These are phyloP conservation scores for Pleurotus platypus DNA, from an alignment of 768 basidiomycete species.

Conservation along the genomic window DNA sequence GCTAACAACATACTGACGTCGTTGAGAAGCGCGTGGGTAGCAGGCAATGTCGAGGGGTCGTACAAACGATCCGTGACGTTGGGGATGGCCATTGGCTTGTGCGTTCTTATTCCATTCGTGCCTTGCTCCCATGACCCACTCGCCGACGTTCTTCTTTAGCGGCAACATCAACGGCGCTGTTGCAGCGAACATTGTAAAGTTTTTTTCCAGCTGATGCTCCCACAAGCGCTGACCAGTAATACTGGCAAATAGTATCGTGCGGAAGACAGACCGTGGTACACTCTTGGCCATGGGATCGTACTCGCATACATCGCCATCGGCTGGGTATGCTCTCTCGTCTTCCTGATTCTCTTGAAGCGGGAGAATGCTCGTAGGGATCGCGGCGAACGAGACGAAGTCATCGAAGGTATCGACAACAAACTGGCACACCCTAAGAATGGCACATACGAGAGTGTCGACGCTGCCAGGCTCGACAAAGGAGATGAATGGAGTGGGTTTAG, in stretches of 20 bases:
- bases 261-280: constrained; percentile 62
- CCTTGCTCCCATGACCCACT: background rate
- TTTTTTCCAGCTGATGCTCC: background rate
- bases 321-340: constrained; percentile 47
- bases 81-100: constrained; percentile 62
- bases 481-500: constrained; percentile 78
- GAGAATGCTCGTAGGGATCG: constrained; percentile 65
- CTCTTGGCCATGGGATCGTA: constrained; percentile 64
- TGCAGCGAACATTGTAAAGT: constrained; percentile 58
- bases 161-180: constrained; percentile 72
- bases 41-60: constrained; percentile 68
- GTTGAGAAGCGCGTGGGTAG: constrained; percentile 60
- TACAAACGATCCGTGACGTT: constrained; percentile 72
- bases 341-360: constrained; percentile 41
- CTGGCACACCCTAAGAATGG: constrained; percentile 50
- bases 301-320: constrained; percentile 69
- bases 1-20: background rate
- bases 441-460: constrained; percentile 46
- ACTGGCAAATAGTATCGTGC: constrained; percentile 52
- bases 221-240: background rate
- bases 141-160: constrained; percentile 15
- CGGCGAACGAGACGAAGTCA: constrained; percentile 66
- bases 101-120: background rate
- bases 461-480: constrained; percentile 59
- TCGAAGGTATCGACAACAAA: constrained; percentile 44